Base-by-base conservation (phyloP, 2,329 filamentous ascomycete genomes). In the Alternaria rosae region DNA sequence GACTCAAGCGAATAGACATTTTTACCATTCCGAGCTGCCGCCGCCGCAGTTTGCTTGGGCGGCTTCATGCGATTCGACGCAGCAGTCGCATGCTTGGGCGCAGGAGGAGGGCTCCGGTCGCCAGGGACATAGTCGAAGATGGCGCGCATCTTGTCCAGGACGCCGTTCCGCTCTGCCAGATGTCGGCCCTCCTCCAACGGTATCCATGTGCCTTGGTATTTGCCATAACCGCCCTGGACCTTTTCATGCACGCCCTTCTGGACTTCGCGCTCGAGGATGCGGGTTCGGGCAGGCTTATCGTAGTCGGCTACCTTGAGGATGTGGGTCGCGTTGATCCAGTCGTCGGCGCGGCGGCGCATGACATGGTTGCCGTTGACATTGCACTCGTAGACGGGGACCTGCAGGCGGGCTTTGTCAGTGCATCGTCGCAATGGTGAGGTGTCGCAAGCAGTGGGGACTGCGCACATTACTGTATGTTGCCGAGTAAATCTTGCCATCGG, bases 271-370 rank as follows among this genome's bases (percentile, higher is more conserved):
- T 99, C 95, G 6, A 99, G 86, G 59, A 99, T 98, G 66, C 95
- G 88, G 42, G 95, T 99, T 77, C 95, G 87, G 12, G 94, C 93
- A 3, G 95, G 95, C 81, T 99, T 99, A 81, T 99, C 95, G 76
- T 97, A 97, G 58, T 94, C 94, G 65, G 95, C 95, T 42, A 96
- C 93, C 78, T 99, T 99, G 51, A 99, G 84, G 62, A 99, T 98
- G 77, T 99, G 95, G 56, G 95, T 99, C n/a, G 95, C 95, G 84
- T 99, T 99, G 82, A 99, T 95, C 93, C 94, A 99, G 81, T 98
- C 89, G 80, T 99, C 95, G 55, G 89, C 87, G 62, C 94, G 89
- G 53, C 95, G 89, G 79, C 95, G 91, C 95, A 99, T 99, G 68
- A 98, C 92, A 92, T 97, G 93, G 77, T 96, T 93, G 69, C 85